Evolutionary conservation across 441 rosid genomes (phyloP).

Genomic region (Sinapis alba): DNA sequence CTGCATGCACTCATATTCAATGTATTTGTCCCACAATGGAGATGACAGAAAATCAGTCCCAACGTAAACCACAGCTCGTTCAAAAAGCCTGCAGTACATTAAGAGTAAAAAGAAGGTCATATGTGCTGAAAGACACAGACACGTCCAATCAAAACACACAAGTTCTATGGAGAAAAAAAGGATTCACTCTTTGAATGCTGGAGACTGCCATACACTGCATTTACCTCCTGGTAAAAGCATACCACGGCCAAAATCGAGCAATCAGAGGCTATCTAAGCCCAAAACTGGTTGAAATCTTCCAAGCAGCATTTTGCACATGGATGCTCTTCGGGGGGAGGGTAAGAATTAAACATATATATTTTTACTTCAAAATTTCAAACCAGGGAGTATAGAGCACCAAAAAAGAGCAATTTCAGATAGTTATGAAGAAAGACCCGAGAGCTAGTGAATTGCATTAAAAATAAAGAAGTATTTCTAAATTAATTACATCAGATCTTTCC

Average conservation of each 20-base stretch:
- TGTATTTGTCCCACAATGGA: constrained; percentile 91
- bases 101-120: neutral
- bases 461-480: neutral
- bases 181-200: constrained; percentile 63
- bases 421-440: neutral
- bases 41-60: constrained; percentile 90
- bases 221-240: constrained; percentile 83
- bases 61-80: constrained; percentile 81
- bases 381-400: neutral
- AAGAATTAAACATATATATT: constrained; percentile 45
- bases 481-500: constrained; percentile 62
- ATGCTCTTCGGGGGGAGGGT: constrained; percentile 71
- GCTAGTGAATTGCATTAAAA: neutral
- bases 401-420: neutral
- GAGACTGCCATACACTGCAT: constrained; percentile 79
- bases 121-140: neutral
- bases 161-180: constrained; percentile 57
- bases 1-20: constrained; percentile 88
- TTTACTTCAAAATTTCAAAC: neutral
- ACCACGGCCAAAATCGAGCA: constrained; percentile 81
- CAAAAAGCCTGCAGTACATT: constrained; percentile 74
- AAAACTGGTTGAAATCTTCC: constrained; percentile 81
- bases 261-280: constrained; percentile 89
- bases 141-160: neutral
- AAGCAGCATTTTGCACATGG: constrained; percentile 87